These are phyloP conservation scores for Erysimum cheiranthoides DNA, from an alignment of 345 rosid genomes.

Conservation along the genomic window DNA sequence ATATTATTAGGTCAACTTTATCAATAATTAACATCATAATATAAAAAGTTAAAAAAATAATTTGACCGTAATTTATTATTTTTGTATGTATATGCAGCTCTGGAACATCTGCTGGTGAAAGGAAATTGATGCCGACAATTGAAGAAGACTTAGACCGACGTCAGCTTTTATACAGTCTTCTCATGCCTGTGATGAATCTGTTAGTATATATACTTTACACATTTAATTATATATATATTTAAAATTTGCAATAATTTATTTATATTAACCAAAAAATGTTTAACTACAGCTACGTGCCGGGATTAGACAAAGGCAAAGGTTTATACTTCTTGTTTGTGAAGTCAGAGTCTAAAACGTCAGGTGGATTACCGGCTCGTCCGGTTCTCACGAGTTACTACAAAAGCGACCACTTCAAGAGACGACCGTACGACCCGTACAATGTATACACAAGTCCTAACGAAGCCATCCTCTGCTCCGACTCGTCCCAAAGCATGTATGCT, in stretches of 20 bases:
- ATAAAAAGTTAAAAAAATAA: background rate
- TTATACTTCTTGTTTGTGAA: slow-evolving; percentile 83
- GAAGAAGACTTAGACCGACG: slow-evolving; percentile 85
- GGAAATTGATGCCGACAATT: slow-evolving; percentile 92
- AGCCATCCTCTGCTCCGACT: slow-evolving; percentile 82
- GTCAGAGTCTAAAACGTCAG: slow-evolving; percentile 78
- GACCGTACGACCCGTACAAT: slow-evolving; percentile 83
- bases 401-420: slow-evolving; percentile 74
- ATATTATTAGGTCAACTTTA: slow-evolving; percentile 2
- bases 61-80: background rate
- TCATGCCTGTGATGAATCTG: slow-evolving; percentile 96
- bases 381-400: slow-evolving; percentile 95
- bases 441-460: slow-evolving; percentile 87
- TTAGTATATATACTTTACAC: slow-evolving; percentile 41
- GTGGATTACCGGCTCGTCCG: slow-evolving; percentile 88
- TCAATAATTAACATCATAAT: background rate
- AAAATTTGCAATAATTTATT: background rate
- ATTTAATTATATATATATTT: background rate
- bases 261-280: background rate
- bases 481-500: slow-evolving; percentile 89
- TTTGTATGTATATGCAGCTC: slow-evolving; percentile 57
- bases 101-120: slow-evolving; percentile 97
- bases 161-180: slow-evolving; percentile 71
- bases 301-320: slow-evolving; percentile 86
- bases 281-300: slow-evolving; percentile 69